These are phyloP conservation scores for Botrytis paeoniae DNA, from an alignment of 2,329 filamentous ascomycete species.

Conservation along the genomic window DNA sequence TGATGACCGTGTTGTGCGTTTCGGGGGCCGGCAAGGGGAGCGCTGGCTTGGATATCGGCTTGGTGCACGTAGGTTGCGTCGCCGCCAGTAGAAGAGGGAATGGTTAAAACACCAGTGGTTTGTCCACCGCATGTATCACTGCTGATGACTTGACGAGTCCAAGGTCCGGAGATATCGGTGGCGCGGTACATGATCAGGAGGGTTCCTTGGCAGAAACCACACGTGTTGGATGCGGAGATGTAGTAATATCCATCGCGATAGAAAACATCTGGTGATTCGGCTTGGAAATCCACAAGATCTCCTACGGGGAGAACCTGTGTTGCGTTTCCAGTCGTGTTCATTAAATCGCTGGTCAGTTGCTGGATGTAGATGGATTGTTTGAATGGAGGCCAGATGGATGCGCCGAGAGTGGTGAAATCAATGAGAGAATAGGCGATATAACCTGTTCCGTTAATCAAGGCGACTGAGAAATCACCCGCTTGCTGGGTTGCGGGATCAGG, in stretches of 20 bases:
- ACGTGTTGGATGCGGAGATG: constrained; percentile 31
- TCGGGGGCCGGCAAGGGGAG: constrained; percentile 25
- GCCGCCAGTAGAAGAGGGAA: constrained; percentile 22
- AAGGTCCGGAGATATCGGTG: constrained; percentile 25
- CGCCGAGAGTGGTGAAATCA: constrained; percentile 28
- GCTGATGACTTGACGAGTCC: constrained; percentile 30
- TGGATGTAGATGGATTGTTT: constrained; percentile 29
- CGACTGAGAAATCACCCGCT: constrained; percentile 3
- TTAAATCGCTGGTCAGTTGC: constrained; percentile 26
- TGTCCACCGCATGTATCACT: constrained; percentile 31
- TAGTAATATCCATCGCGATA: constrained; percentile 31
- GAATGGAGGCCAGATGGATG: constrained; percentile 32
- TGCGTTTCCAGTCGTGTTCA: constrained; percentile 27
- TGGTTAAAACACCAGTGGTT: constrained; percentile 26
- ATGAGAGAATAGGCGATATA: constrained; percentile 30
- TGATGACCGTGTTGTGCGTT: constrained; percentile 11
- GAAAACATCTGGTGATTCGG: constrained; percentile 32
- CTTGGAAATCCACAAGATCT: constrained; percentile 29
- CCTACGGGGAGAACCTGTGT: constrained; percentile 8
- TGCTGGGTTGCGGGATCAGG: not conserved
- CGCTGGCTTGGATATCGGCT: constrained; percentile 26
- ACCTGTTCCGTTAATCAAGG: constrained; percentile 26
- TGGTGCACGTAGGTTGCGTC: constrained; percentile 27
- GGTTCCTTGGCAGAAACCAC: constrained; percentile 32
- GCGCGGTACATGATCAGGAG: constrained; percentile 29